These are phyloP conservation scores for Elymus sibiricus DNA, from an alignment of 176 grass and related monocot genomes.

Conservation along the genomic window DNA sequence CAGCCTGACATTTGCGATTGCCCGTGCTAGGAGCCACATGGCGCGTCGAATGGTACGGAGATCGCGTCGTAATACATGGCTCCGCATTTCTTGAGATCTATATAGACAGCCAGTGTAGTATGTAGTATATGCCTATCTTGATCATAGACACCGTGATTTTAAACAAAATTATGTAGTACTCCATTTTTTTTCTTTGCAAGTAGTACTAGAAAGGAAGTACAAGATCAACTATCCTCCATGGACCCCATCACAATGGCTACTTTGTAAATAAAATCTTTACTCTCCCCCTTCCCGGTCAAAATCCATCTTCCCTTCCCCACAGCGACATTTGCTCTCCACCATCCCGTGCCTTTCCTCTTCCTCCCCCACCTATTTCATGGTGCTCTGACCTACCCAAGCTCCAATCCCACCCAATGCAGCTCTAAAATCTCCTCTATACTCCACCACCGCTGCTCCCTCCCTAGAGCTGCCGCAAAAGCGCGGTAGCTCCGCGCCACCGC, in stretches of 20 bases:
- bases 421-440: constrained; percentile 3
- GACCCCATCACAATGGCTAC: not conserved
- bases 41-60: too few species aligned
- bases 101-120: too few species aligned
- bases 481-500: not conserved
- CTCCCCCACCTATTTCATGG: constrained; percentile 17
- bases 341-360: constrained; percentile 21
- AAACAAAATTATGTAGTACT: too few species aligned
- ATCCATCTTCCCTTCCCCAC: not conserved
- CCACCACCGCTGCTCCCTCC: not conserved
- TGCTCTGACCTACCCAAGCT: not conserved
- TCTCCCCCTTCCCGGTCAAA: constrained; percentile 5
- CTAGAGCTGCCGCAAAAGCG: not conserved
- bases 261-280: not conserved
- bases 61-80: too few species aligned
- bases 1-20: not conserved
- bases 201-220: not conserved
- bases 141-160: too few species aligned
- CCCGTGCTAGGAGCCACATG: not conserved
- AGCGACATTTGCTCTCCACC: constrained; percentile 17
- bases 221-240: not conserved
- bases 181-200: too few species aligned
- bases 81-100: too few species aligned
- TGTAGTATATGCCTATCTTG: too few species aligned
- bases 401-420: constrained; percentile 16